Percentiles rank a stretch among this genome's conserved stretches.
phyloP scores from a whole-genome alignment of 2,329 filamentous ascomycete genomes.

The Monilinia fructigena region DNA sequence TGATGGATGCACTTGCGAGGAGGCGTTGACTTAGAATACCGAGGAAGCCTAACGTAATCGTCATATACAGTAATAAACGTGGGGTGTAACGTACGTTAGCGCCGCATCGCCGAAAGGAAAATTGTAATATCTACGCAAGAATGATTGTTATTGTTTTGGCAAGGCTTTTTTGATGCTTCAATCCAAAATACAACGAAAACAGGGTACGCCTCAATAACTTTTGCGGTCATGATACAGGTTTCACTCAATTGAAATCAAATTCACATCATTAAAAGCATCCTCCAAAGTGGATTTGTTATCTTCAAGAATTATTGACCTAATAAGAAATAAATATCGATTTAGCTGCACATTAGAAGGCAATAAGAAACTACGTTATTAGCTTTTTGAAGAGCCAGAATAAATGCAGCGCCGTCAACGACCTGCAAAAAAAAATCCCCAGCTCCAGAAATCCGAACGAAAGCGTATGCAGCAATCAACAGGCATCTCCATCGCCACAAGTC shows the following conservation, averaged over 20 bases:
- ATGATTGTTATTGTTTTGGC: background rate
- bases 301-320: constrained; percentile 22
- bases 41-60: constrained; percentile 11
- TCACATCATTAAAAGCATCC: background rate
- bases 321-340: constrained; percentile 35
- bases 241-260: background rate
- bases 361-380: constrained; percentile 41
- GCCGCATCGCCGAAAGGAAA: background rate
- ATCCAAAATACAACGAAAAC: background rate
- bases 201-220: background rate
- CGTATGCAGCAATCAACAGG: constrained; percentile 29
- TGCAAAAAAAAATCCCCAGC: constrained; percentile 38
- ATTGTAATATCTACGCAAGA: background rate
- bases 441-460: constrained; percentile 33
- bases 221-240: background rate
- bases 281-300: background rate
- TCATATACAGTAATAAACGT: constrained; percentile 3
- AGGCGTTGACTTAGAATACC: constrained; percentile 1
- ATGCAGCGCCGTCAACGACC: constrained; percentile 40
- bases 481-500: constrained; percentile 26
- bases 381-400: constrained; percentile 38
- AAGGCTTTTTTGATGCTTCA: constrained; percentile 2
- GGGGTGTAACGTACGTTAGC: constrained; percentile 11
- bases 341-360: constrained; percentile 41
- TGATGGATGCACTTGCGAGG: background rate